These are phyloP conservation scores for Diphasiastrum complanatum DNA, from an alignment of 83 land plant species.

Conservation along the genomic window DNA sequence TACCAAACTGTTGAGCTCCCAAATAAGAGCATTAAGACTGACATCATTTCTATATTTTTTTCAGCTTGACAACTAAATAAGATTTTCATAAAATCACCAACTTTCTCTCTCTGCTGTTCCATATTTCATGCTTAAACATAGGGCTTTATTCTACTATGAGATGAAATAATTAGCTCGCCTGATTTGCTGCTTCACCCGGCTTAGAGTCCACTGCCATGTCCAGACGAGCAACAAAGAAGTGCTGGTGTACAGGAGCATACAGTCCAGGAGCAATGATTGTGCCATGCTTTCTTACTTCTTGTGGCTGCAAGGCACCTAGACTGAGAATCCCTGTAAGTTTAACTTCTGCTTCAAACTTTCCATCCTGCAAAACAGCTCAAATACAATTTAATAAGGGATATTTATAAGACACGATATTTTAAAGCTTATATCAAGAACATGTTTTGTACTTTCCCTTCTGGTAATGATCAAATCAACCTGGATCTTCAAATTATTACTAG, in stretches of 20 bases:
- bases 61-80: too few species aligned
- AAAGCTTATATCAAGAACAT: too few species aligned
- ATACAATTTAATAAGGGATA: neutral
- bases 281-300: constrained; percentile 84
- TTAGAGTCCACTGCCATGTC: constrained; percentile 94
- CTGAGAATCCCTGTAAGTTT: constrained; percentile 95
- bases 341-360: constrained; percentile 95
- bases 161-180: constrained; percentile 30
- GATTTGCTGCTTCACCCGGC: constrained; percentile 85
- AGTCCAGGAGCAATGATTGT: constrained; percentile 94
- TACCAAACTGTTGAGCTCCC: neutral
- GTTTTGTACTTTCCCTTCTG: too few species aligned
- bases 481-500: neutral
- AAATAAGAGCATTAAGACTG: too few species aligned
- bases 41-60: too few species aligned
- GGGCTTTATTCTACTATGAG: neutral
- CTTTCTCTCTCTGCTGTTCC: neutral
- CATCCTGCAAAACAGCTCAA: constrained; percentile 56
- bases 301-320: constrained; percentile 79
- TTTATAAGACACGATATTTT: too few species aligned
- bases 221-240: constrained; percentile 98
- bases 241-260: constrained; percentile 98
- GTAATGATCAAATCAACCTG: neutral
- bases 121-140: neutral
- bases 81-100: too few species aligned